Base-by-base conservation (phyloP, 164 flowering plant genomes). In the Dillenia suffruticosa region DNA sequence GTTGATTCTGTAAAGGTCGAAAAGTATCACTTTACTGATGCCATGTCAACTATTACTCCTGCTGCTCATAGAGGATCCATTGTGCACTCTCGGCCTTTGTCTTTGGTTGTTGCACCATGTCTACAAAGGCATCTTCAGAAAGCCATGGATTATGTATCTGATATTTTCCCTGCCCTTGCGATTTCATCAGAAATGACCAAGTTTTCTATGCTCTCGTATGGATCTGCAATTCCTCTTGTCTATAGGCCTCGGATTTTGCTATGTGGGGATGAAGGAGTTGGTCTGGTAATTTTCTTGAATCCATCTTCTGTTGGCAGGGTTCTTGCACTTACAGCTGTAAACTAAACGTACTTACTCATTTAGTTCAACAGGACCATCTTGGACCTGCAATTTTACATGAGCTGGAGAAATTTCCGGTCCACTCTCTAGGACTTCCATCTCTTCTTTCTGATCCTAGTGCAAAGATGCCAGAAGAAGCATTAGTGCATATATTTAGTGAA, bases 391-490 rank as follows among this genome's bases (percentile, higher is more conserved):
- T 95, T 72, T 79, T 95, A 58, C 99, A 95, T 80, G 96, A 95
- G 66, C 78, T 95, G 77, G 99, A 95, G 76, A 95, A 95, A 58
- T 92, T 92, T 81, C 99, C 99, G 60, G 98, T 95, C 66, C 98
- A 90, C 70, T 88, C 97, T 73, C 77, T 95, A 40, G 99, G 95
- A 46, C 92, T 95, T 72, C 88, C 99, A 10, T 87, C 97, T 57
- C 92, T 95, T 61, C 92, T 95, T 64, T 95, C 99, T 46, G 99
- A 95, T 81, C 99, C 97, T 69, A 88, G 99, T 82, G 99, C 99
- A 57, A 95, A 95, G 79, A 86, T 90, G 26, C 89, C 99, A 11
- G 99, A 95, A 75, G 99, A 95, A 68, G 99, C 99, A 13, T 69
- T 95, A 77, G 98, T 95, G 49, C 99, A 95, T 71, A 81, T 89